A percentile compares a stretch with the other conserved stretches of the same genome.
Conservation (phyloP, 345 rosid genomes). For the Pelargonium nanum region DNA sequence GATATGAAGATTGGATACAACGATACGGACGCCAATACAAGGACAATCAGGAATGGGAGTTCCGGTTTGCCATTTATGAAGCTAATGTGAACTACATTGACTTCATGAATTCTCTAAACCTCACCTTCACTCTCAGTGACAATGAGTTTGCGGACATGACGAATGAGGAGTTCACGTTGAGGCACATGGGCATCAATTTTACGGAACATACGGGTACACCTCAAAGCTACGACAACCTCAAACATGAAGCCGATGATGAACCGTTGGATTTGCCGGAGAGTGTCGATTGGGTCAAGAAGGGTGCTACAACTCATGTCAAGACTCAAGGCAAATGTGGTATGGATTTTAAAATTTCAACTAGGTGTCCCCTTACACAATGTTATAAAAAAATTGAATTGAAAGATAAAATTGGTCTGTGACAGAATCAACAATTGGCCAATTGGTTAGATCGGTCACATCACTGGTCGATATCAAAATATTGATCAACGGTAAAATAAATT, state of each 20-base stretch:
- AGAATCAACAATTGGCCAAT: too few species aligned
- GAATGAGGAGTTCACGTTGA: conserved; percentile 40
- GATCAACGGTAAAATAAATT: too few species aligned
- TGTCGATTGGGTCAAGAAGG: conserved; percentile 9
- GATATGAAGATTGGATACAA: conserved; percentile 32
- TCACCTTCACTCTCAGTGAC: conserved; percentile 37
- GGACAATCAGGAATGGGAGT: conserved; percentile 16
- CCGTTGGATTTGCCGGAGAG: not conserved
- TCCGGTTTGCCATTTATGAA: conserved; percentile 31
- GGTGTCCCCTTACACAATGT: too few species aligned
- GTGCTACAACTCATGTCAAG: conserved; percentile 13
- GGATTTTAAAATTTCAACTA: too few species aligned
- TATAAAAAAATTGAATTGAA: too few species aligned
- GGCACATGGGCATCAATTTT: conserved; percentile 28
- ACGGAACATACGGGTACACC: not conserved
- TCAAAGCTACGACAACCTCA: not conserved
- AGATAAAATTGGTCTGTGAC: too few species aligned
- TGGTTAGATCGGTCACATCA: too few species aligned
- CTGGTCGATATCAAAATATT: too few species aligned
- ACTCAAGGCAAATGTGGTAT: conserved; percentile 5
- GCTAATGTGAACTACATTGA: conserved; percentile 27
- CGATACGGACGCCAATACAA: conserved; percentile 23
- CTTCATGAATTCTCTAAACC: conserved; percentile 20
- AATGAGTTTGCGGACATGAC: conserved; percentile 47
- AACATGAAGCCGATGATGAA: not conserved